Evolutionary conservation across 2,329 filamentous ascomycete species (phyloP), one percentile per base, ranked within the genome.

Genomic region (Gaeumannomyces sp.): DNA sequence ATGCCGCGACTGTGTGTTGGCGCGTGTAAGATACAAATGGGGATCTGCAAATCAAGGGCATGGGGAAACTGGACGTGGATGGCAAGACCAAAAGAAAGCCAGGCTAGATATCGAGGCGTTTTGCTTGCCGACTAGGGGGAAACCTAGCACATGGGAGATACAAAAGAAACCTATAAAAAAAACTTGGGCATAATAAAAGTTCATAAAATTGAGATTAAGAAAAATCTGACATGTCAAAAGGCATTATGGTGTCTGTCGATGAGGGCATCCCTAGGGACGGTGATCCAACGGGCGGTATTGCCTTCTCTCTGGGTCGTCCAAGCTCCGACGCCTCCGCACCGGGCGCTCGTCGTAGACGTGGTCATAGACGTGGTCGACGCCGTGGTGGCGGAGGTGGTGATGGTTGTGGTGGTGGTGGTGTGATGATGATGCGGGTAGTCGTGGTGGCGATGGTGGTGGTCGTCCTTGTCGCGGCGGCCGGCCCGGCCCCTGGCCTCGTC

Each of bases 401-500:
- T 66, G 64, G 29, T 69, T 66, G 57, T 68, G 61, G 59, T 67
- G 59, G 59, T 38, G 35, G 27, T 63, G 50, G 45, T 64, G 53
- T 66, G 64, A 28, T 69, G 67, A 57, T 69, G 62, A 57, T 67
- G 59, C 45, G 61, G 29, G 10, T 60, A 16, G 14, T 60, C 29
- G 61, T 33, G n/a, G 28, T 63, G 60, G 59, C 38, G 31, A 14
- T 33, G 22, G 50, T 33, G 33, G 56, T 72, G 70, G n/a, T 73
- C 59, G 6, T 61, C 66, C 60, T 62, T 28, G 4, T 64, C 33
- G 29, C 57, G 38, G 60, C 59, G 33, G 65, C 63, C 58, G 8
- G 58, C 59, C 28, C 64, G 56, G 13, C 72, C 74, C 65, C 73
- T 72, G 35, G 72, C 72, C 16, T 73, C 67, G n/a, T 65, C 62